Base-by-base conservation (phyloP, 2,329 filamentous ascomycete genomes). In the Calonectria crousiana region DNA sequence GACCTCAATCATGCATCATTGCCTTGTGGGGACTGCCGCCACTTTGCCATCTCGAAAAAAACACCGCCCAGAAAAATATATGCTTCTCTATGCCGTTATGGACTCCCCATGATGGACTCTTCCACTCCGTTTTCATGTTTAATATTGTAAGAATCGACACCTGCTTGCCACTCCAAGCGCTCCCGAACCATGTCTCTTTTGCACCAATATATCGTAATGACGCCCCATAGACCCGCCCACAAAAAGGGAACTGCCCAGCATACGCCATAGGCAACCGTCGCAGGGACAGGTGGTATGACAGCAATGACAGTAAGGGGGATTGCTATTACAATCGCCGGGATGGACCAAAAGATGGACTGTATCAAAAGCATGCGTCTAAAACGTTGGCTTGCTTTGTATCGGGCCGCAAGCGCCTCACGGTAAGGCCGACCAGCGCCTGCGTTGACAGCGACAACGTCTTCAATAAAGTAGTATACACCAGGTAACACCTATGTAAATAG, bases 361-460 rank as follows among this genome's bases (percentile, higher is more conserved):
- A 82, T 77, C 73, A 84, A 81, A 11, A 87, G 79, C 85, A 87
- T 86, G 38, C 83, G 80, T 41, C 82, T 82, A 74, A 87, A 87
- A 6, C 85, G 82, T 11, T 85, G 84, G 73, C 84, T 86, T 6
- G 85, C 85, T 69, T 83, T 81, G 74, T 87, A 87, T 28, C 86
- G 81, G 11, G 85, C 86, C 28, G 85, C 83, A 32, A 86, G 78
- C 13, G 85, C 85, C 69, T 87, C 85, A 53, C 86, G 83, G 56
- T 84, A 87, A 0, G 85, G 84, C 44, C 84, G 82, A n/a, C 85
- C 85, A 13, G 90, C 92, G 4, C 88, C 89, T 26, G 91, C 92
- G 79, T 94, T 93, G 51, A 94, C 92, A 6, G 91, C 92, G 18
- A 93, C 88, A 30, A 93, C 88, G 78, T 94, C 92, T 82, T 94